Evolutionary conservation across 73 alveolate genomes (phyloP), one percentile per base, ranked within the genome.

Genomic region (Paraurostyla sp.): DNA sequence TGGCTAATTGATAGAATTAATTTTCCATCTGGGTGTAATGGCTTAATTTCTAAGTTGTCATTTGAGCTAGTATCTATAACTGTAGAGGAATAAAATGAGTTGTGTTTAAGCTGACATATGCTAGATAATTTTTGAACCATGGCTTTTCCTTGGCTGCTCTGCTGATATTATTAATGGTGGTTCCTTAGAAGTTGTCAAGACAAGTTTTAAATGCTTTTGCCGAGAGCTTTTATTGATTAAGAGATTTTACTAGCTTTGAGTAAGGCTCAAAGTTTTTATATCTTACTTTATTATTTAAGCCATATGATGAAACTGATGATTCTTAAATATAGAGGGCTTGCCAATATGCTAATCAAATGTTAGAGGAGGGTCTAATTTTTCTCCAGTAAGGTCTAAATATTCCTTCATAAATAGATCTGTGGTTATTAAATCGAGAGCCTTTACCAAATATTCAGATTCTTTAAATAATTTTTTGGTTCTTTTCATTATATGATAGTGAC

Each of bases 401-500:
- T 62, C 22, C 80, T 62, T 15, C 9, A 36, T n/a, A 22, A 62
- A 62, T 11, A 32, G 29, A 22, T 62, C 80, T 7, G 80, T 62
- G 15, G 9, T 29, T 6, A 36, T 6, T 29, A 62, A 62, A 11
- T 62, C 52, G 9, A 9, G 30, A 32, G 80, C 80, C 29, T 62
- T 62, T 6, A 23, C 52, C 15, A 23, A 36, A 32, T 29, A 29
- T 11, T 29, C 48, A 23, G 80, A 32, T 25, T 36, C 80, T 62
- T 62, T 62, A 36, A 62, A 62, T 29, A 62, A 50, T 22, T 62
- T 62, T 36, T 62, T 62, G 16, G 27, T 25, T 62, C 80, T 62
- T 62, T 62, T 62, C 9, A 7, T 45, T 22, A 62, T 25, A 62
- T 62, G 80, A 36, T 32, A 62, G n/a, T 32, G 48, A 62, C 56